phyloP scores from a whole-genome alignment of 768 basidiomycete species.

The Termitomyces heimii region DNA sequence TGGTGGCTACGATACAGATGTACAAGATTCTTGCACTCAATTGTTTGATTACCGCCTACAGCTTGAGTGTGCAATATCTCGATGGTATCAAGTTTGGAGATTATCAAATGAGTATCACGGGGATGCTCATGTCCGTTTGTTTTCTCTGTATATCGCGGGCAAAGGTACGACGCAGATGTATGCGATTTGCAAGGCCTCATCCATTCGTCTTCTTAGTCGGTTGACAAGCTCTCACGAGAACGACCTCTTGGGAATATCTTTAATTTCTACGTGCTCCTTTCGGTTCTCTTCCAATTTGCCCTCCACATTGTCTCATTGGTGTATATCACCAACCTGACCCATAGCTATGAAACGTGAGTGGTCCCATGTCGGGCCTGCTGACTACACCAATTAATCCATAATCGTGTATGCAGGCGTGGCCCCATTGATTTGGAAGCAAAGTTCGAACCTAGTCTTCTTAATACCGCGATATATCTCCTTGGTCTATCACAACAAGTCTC shows the following conservation, averaged over 20 bases:
- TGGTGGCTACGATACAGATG: slow-evolving; percentile 99
- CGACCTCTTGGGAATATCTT: slow-evolving; percentile 94
- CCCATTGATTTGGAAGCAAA: slow-evolving; percentile 92
- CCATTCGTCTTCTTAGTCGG: slow-evolving; percentile 57
- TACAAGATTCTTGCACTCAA: slow-evolving; percentile 99
- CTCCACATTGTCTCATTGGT: slow-evolving; percentile 87
- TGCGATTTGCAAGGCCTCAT: background rate
- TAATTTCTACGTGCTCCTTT: slow-evolving; percentile 91
- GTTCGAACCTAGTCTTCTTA: slow-evolving; percentile 90
- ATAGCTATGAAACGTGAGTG: slow-evolving; percentile 69
- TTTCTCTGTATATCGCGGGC: slow-evolving; percentile 98
- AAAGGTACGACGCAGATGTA: slow-evolving; percentile 51
- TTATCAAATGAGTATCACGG: slow-evolving; percentile 96
- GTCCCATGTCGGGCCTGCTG: slow-evolving; percentile 1
- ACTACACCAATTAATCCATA: slow-evolving; percentile 1
- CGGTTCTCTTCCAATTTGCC: slow-evolving; percentile 89
- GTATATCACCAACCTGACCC: slow-evolving; percentile 88
- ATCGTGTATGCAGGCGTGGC: slow-evolving; percentile 42
- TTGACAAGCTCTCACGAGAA: slow-evolving; percentile 91
- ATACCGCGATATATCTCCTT: slow-evolving; percentile 95
- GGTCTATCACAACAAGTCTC: slow-evolving; percentile 97
- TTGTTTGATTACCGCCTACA: slow-evolving; percentile 98
- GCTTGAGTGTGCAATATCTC: slow-evolving; percentile 93
- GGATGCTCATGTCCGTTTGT: slow-evolving; percentile 96
- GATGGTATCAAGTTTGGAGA: slow-evolving; percentile 99